Evolutionary conservation across 805 yeast genomes (phyloP).

Genomic region (Cyberlindnera amylophila): DNA sequence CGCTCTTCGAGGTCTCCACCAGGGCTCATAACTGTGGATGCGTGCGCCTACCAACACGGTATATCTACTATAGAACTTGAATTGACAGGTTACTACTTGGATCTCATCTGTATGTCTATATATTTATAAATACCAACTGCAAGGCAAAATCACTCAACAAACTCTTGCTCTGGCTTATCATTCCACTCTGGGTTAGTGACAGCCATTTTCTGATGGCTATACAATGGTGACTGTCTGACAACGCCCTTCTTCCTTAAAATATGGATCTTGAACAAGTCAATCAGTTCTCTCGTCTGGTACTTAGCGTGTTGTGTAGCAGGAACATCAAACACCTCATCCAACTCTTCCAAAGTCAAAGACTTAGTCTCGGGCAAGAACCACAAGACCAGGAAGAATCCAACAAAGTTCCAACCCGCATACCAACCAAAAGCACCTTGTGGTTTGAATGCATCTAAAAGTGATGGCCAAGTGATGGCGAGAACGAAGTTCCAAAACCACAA

Average conservation of each 20-base stretch:
- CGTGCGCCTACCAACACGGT: no score
- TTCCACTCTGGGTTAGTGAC: constrained; percentile 61
- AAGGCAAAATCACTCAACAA: constrained; percentile 46
- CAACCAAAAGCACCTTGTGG: constrained; percentile 86
- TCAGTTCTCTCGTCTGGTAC: constrained; percentile 38
- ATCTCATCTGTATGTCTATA: no score
- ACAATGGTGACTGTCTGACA: constrained; percentile 50
- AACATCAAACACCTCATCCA: constrained; percentile 66
- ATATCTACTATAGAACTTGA: no score
- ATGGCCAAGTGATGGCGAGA: constrained; percentile 76
- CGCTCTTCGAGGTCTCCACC: no score
- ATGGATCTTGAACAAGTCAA: constrained; percentile 42
- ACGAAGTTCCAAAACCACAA: constrained; percentile 73
- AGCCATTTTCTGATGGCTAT: constrained; percentile 54
- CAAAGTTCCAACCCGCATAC: constrained; percentile 81
- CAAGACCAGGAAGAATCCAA: constrained; percentile 66
- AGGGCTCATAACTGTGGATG: no score
- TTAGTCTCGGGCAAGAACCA: constrained; percentile 70
- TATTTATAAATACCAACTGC: no score
- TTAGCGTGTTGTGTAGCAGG: constrained; percentile 53
- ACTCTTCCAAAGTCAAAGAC: constrained; percentile 63
- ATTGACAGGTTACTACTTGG: no score
- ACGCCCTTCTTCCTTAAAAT: constrained; percentile 46
- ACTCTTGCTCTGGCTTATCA: constrained; percentile 51
- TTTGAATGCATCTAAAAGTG: constrained; percentile 58